Evolutionary conservation across 805 yeast genomes (phyloP).

Genomic region (Wilhelminamyces savonicus): DNA sequence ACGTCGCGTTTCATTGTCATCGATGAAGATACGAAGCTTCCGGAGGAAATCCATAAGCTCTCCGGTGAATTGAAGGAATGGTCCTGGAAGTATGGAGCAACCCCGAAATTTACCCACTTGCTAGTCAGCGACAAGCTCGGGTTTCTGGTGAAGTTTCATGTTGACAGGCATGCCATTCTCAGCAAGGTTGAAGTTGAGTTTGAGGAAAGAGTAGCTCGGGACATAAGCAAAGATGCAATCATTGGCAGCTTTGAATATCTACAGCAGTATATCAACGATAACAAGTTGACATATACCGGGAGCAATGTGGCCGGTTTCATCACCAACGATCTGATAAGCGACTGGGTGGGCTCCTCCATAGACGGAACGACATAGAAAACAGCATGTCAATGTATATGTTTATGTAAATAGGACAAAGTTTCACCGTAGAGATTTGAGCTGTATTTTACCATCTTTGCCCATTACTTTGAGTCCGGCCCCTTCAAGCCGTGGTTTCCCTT

Average conservation of each 20-base stretch:
- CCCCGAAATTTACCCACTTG: conserved; percentile 65
- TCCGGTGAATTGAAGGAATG: conserved; percentile 45
- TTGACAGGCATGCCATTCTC: conserved; percentile 39
- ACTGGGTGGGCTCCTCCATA: conserved; percentile 40
- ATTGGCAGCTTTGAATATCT: conserved; percentile 28
- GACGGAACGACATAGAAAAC: conserved; percentile 34
- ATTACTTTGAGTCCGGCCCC: conserved; percentile 2
- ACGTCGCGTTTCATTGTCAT: conserved; percentile 12
- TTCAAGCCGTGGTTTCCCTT: conserved; percentile 53
- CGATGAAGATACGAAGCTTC: conserved; percentile 21
- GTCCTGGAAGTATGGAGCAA: conserved; percentile 71
- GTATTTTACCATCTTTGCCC: no score
- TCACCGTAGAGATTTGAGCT: no score
- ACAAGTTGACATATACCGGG: conserved; percentile 31
- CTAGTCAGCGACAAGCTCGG: conserved; percentile 29
- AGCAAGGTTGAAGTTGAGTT: conserved; percentile 13
- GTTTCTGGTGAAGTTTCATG: conserved; percentile 29
- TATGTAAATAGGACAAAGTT: no score
- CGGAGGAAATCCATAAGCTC: conserved; percentile 33
- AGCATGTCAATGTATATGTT: no score
- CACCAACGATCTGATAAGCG: conserved; percentile 35
- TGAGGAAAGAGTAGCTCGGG: conserved; percentile 3
- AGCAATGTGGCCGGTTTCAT: conserved; percentile 39
- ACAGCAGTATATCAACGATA: conserved; percentile 15
- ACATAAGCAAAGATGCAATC: no score